phyloP scores from a whole-genome alignment of 2,329 filamentous ascomycete genomes.

The Penicillium sp. region DNA sequence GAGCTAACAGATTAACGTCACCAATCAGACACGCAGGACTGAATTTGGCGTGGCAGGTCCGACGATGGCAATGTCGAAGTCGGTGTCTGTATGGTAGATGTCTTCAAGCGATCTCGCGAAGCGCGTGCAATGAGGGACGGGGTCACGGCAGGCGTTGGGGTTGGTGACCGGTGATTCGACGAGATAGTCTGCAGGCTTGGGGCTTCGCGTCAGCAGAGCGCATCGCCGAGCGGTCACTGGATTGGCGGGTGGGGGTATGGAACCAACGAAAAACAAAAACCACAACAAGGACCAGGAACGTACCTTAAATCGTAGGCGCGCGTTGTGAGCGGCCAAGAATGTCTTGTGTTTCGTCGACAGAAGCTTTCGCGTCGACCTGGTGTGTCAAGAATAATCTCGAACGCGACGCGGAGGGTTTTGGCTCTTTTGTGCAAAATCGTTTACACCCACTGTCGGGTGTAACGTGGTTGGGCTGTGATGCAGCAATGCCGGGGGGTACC shows the following conservation, averaged over 20 bases:
- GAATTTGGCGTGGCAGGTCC: conserved; percentile 11
- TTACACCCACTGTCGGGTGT: conserved; percentile 34
- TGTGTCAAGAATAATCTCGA: conserved; percentile 26
- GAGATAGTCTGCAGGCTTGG: conserved; percentile 40
- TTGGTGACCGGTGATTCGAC: conserved; percentile 44
- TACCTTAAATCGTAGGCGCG: conserved; percentile 31
- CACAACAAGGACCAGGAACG: conserved; percentile 27
- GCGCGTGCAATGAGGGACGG: conserved; percentile 28
- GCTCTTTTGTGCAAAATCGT: conserved; percentile 35
- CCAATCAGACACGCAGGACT: conserved; percentile 23
- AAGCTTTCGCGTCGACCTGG: conserved; percentile 13
- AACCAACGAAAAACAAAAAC: conserved; percentile 10
- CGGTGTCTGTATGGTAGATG: conserved; percentile 26
- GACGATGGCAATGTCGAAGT: conserved; percentile 25
- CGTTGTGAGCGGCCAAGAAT: conserved; percentile 8
- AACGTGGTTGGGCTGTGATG: conserved; percentile 49
- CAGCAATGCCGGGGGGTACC: conserved; percentile 38
- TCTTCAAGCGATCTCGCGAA: conserved; percentile 23
- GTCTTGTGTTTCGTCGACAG: conserved; percentile 15
- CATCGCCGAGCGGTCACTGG: conserved; percentile 46
- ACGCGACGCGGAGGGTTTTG: conserved; percentile 28
- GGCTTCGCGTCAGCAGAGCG: conserved; percentile 46
- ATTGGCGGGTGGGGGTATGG: conserved; percentile 29
- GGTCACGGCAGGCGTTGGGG: conserved; percentile 25
- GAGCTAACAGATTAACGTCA: conserved; percentile 7